Conservation (phyloP, 257 asterid species). For the Dorcoceras hygrometricum region DNA sequence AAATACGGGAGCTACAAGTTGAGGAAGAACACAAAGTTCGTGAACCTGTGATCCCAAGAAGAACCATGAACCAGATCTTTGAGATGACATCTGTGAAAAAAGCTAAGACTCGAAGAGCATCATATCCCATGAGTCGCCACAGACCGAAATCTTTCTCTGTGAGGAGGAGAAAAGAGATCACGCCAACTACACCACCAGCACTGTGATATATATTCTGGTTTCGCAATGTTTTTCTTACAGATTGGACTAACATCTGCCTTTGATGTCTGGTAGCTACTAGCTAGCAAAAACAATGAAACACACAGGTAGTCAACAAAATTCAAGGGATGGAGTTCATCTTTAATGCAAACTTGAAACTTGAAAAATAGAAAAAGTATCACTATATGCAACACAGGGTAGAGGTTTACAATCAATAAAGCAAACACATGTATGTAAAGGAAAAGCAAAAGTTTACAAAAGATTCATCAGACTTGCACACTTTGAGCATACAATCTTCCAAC, state of each 20-base stretch:
- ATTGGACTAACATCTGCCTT: not conserved
- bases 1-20: conserved; percentile 43
- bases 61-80: conserved; percentile 36
- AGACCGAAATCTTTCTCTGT: conserved; percentile 47
- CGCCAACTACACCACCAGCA: conserved; percentile 50
- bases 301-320: not conserved
- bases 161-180: conserved; percentile 59
- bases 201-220: not conserved
- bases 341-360: too few species aligned
- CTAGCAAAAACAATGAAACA: too few species aligned
- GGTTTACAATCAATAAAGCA: too few species aligned
- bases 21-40: conserved; percentile 41
- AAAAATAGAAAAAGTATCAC: too few species aligned
- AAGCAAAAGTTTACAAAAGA: too few species aligned
- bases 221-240: not conserved
- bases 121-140: conserved; percentile 45
- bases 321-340: too few species aligned
- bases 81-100: conserved; percentile 43
- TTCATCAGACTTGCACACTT: too few species aligned
- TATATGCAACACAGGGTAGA: too few species aligned
- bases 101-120: conserved; percentile 43
- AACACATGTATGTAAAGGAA: too few species aligned
- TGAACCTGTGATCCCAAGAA: conserved; percentile 30
- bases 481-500: too few species aligned
- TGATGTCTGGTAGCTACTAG: not conserved